A percentile compares a stretch with the other conserved stretches of the same genome.
phyloP scores from a whole-genome alignment of 768 basidiomycete genomes.

The Boletus patriciae region DNA sequence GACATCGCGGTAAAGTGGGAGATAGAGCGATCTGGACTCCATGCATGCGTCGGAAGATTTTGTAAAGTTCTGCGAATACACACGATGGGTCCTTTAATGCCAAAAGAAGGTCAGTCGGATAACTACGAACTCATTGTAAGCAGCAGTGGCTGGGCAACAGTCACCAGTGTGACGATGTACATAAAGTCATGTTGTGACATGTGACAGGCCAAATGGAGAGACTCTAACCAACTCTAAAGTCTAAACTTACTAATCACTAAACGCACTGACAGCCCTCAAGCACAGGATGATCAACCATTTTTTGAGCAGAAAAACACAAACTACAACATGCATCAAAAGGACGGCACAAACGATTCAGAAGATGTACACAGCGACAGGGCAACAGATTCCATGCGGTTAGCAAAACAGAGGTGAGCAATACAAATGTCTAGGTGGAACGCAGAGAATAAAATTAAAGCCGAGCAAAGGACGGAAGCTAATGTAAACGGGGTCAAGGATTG shows the following conservation, averaged over 20 bases:
- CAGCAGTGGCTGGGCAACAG: too few relatives aligned
- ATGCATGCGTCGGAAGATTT: not conserved
- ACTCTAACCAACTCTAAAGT: too few relatives aligned
- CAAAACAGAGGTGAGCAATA: conserved; percentile 17
- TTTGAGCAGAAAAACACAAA: not conserved
- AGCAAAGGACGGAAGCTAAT: not conserved
- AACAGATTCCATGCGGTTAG: conserved; percentile 15
- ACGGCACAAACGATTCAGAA: not conserved
- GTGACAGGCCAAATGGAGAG: too few relatives aligned
- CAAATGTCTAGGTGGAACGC: conserved; percentile 2
- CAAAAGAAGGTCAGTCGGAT: too few relatives aligned
- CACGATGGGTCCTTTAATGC: too few relatives aligned
- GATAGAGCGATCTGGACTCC: too few relatives aligned
- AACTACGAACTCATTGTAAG: too few relatives aligned
- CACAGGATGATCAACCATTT: not conserved
- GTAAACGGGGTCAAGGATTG: not conserved
- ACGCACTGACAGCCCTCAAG: not conserved
- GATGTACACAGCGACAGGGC: not conserved
- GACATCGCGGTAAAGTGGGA: conserved; percentile 9
- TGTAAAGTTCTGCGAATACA: not conserved
- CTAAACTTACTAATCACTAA: too few relatives aligned
- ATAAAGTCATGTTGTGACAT: too few relatives aligned
- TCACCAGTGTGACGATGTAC: too few relatives aligned
- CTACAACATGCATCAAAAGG: conserved; percentile 1
- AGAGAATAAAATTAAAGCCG: conserved; percentile 11